A percentile compares a stretch with the other conserved stretches of the same genome.
These are phyloP conservation scores for Megacollybia platyphylla DNA, from an alignment of 1,284 basidiomycete species.

Conservation along the genomic window DNA sequence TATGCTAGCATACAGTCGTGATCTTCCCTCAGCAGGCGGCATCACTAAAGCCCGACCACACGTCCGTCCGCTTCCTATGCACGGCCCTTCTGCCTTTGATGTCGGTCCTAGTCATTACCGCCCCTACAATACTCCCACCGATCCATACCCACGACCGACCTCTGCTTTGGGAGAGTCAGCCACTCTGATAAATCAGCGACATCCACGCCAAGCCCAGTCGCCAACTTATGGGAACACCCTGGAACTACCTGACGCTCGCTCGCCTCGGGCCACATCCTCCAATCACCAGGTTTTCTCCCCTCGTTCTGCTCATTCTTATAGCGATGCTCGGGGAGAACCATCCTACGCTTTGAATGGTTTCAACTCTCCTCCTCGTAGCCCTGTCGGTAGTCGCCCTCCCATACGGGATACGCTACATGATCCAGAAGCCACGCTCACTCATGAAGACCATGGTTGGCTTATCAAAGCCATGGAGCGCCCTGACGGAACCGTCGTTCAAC, in stretches of 20 bases:
- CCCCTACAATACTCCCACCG: constrained; percentile 20
- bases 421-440: constrained; percentile 22
- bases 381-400: constrained; percentile 7
- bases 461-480: constrained; percentile 12
- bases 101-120: background rate
- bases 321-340: constrained; percentile 5
- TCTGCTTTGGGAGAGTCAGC: constrained; percentile 39
- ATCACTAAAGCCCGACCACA: constrained; percentile 21
- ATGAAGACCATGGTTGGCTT: constrained; percentile 21
- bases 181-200: constrained; percentile 28
- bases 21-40: constrained; percentile 8
- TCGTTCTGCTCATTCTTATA: background rate
- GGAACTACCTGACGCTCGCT: constrained; percentile 7
- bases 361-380: constrained; percentile 34
- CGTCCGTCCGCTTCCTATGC: constrained; percentile 24
- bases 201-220: constrained; percentile 19
- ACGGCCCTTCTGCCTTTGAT: constrained; percentile 16
- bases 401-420: constrained; percentile 5
- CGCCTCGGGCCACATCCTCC: constrained; percentile 4
- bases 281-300: constrained; percentile 10
- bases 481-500: constrained; percentile 5
- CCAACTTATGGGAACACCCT: constrained; percentile 17
- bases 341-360: constrained; percentile 45
- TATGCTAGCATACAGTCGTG: constrained; percentile 1
- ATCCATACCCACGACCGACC: constrained; percentile 44